These are phyloP conservation scores for Metschnikowia rubicola DNA, from an alignment of 805 yeast genomes.

Conservation along the genomic window DNA sequence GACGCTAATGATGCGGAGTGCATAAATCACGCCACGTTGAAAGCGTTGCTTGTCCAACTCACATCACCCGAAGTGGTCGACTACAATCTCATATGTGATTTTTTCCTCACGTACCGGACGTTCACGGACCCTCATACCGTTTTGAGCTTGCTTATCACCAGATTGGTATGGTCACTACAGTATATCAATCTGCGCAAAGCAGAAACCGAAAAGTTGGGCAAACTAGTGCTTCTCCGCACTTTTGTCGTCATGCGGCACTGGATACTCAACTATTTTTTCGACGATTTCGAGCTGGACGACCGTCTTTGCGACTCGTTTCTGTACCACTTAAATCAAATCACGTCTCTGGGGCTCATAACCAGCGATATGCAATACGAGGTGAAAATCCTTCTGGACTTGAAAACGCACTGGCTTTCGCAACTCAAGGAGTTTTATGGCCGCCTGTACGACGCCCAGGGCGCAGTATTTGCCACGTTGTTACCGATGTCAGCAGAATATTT, in stretches of 20 bases:
- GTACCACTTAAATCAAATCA: conserved; percentile 41
- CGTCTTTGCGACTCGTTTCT: conserved; percentile 44
- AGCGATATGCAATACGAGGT: conserved; percentile 31
- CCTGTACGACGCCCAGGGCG: conserved; percentile 16
- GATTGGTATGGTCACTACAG: conserved; percentile 72
- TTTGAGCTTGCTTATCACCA: conserved; percentile 55
- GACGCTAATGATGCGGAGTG: conserved; percentile 31
- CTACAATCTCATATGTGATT: conserved; percentile 77
- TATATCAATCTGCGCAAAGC: conserved; percentile 29
- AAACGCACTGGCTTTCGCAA: conserved; percentile 38
- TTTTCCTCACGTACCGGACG: conserved; percentile 77
- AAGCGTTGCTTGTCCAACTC: conserved; percentile 53
- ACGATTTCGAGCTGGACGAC: conserved; percentile 54
- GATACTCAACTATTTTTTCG: conserved; percentile 81
- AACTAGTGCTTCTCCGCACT: conserved; percentile 69
- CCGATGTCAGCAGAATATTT: conserved; percentile 28
- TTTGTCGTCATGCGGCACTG: conserved; percentile 88
- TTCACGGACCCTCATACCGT: conserved; percentile 60
- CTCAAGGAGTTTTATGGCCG: conserved; percentile 32
- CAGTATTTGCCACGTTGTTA: conserved; percentile 19
- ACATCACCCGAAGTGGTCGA: conserved; percentile 75
- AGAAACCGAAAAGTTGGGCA: conserved; percentile 46
- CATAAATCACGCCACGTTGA: conserved; percentile 37
- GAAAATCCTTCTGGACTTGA: conserved; percentile 38
- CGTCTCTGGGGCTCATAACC: conserved; percentile 29